Evolutionary conservation across 345 rosid species (phyloP), one percentile per base, ranked within the genome.

Genomic region (Heritiera littoralis): DNA sequence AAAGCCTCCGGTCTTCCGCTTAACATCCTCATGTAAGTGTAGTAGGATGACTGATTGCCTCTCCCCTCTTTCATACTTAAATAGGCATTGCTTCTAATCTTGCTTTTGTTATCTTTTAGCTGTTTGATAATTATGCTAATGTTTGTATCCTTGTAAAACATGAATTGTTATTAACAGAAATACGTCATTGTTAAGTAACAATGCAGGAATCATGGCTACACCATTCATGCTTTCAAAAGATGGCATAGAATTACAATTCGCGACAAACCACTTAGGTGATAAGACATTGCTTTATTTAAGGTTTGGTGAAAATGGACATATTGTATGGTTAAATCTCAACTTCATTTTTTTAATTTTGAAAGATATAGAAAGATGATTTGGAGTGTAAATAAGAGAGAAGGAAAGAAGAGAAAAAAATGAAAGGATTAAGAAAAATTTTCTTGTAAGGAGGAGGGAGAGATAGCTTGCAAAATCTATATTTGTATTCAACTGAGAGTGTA

Each of bases 231-330:
- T 89, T 66, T 89, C 89, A 13, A 81, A 82, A 73, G 91, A 89
- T 82, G 79, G 81, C 64, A 76, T 85, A 52, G 91, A 89, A 78
- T 71, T 86, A 5, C 89, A 85, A 76, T 84, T 89, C 58, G 88
- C 88, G 2, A 89, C 91, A 5, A 89, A 87, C 69, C 87, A 89
- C 82, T n/a, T 89, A 28, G 91, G 91, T 86, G 68, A 49, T 10
- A 28, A 35, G 72, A 52, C 40, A 51, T 51, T 14, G 5, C 5
- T 72, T 72, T 51, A 28, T 60, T 66, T 20, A 23, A 69, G 45
- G 28, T 23, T 23, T 74, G 13, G 4, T 72, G 63, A 32, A 51
- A 71, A 66, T 13, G 18, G 49, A 43, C 49, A 15, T 32, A 66
- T 18, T 18, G 30, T 40, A 40, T 66, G 23, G 71, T 65, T 65